These are phyloP conservation scores for Bonia amplexicaulis DNA, from an alignment of 176 grass and related monocot genomes.

Conservation along the genomic window DNA sequence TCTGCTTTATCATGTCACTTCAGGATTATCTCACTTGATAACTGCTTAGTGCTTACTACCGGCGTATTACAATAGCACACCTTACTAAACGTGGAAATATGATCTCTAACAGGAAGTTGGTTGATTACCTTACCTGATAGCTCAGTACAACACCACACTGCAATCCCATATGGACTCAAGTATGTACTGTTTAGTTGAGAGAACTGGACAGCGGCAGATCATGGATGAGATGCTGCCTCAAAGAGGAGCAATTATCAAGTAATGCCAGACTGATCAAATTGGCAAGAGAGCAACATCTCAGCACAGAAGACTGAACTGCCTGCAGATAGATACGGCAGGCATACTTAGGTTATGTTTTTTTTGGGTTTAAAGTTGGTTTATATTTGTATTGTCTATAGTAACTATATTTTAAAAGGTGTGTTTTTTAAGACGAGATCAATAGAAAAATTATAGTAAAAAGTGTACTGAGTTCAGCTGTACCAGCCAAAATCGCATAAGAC, in stretches of 20 bases:
- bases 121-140: too few species aligned
- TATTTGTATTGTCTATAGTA: too few species aligned
- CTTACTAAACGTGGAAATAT: background rate
- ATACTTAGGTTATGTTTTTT: background rate
- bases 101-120: too few species aligned
- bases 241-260: background rate
- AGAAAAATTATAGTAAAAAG: too few species aligned
- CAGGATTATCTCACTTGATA: background rate
- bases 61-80: background rate
- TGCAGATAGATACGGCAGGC: background rate
- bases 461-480: too few species aligned
- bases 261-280: background rate
- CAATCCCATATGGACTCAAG: background rate
- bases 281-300: background rate
- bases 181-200: background rate
- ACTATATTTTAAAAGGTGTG: too few species aligned
- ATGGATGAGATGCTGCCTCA: background rate
- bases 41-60: background rate
- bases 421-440: too few species aligned
- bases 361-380: too few species aligned
- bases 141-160: background rate
- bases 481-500: accelerated
- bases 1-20: background rate
- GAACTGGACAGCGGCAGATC: background rate
- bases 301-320: background rate